These are phyloP conservation scores for Lentinula boryana DNA, from an alignment of 768 basidiomycete genomes.

Conservation along the genomic window DNA sequence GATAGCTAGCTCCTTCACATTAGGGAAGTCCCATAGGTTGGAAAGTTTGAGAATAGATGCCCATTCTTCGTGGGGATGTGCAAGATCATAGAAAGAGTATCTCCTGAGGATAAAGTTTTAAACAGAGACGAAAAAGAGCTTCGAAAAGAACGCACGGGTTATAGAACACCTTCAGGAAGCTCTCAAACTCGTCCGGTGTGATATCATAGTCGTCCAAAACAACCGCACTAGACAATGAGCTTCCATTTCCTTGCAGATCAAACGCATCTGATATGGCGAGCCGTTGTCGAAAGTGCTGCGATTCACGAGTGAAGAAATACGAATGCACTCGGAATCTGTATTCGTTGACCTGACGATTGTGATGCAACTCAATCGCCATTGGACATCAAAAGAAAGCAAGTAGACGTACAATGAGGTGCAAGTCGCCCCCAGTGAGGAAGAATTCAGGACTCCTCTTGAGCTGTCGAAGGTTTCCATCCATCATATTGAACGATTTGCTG, in stretches of 20 bases:
- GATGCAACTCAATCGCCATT: neutral
- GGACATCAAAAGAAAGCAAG: neutral
- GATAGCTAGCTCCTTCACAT: constrained; percentile 31
- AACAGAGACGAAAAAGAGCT: neutral
- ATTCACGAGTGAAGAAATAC: constrained; percentile 51
- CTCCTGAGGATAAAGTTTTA: constrained; percentile 14
- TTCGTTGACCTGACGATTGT: constrained; percentile 31
- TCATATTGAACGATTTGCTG: neutral
- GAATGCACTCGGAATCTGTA: constrained; percentile 45
- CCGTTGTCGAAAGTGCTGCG: constrained; percentile 32
- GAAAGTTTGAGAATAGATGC: constrained; percentile 31
- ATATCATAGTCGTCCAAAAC: constrained; percentile 30
- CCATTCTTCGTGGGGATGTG: constrained; percentile 28
- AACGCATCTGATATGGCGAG: constrained; percentile 19
- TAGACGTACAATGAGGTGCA: constrained; percentile 37
- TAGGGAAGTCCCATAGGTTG: constrained; percentile 33
- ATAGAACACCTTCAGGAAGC: constrained; percentile 59
- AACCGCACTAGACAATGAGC: constrained; percentile 27
- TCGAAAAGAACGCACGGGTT: constrained; percentile 37
- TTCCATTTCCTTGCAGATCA: constrained; percentile 22
- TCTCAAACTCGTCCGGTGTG: constrained; percentile 42
- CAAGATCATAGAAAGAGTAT: constrained; percentile 26
- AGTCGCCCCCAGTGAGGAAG: constrained; percentile 36
- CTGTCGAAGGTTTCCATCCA: neutral
- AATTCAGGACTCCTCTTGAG: neutral